Percentiles rank a stretch among this genome's conserved stretches.
phyloP scores from a whole-genome alignment of 1,284 basidiomycete genomes.

The Ceratobasidium sp. region DNA sequence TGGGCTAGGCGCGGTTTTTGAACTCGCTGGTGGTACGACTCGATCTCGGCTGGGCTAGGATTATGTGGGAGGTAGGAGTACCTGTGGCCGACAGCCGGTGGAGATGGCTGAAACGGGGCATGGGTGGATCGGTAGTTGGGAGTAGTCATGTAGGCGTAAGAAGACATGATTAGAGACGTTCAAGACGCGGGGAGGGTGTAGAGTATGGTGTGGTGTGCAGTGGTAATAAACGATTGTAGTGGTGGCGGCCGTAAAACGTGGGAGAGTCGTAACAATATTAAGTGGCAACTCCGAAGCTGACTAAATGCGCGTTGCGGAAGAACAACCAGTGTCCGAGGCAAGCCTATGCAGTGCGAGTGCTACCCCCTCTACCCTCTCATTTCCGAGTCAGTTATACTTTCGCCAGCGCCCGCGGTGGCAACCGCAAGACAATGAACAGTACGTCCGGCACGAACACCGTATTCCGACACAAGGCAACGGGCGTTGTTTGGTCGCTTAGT shows the following conservation, averaged over 20 bases:
- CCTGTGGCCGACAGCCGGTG: conserved; percentile 4
- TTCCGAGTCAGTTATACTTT: neutral
- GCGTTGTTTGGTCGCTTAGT: conserved; percentile 27
- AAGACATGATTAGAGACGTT: conserved; percentile 41
- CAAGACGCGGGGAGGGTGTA: neutral
- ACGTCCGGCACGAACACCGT: neutral
- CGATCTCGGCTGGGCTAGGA: conserved; percentile 1
- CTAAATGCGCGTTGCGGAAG: conserved; percentile 1
- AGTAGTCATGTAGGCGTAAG: conserved; percentile 44
- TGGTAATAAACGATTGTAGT: neutral
- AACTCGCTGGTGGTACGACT: conserved; percentile 12
- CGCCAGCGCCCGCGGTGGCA: neutral
- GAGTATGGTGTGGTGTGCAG: neutral
- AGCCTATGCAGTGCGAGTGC: conserved; percentile 17
- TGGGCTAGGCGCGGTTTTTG: neutral
- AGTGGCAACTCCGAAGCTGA: conserved; percentile 12
- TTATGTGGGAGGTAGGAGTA: conserved; percentile 27
- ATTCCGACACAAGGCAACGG: conserved; percentile 3
- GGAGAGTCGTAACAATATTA: neutral
- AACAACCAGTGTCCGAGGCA: conserved; percentile 25
- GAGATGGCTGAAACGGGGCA: neutral
- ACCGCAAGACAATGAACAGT: conserved; percentile 2
- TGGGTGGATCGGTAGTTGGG: conserved; percentile 16
- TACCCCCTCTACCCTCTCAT: conserved; percentile 6
- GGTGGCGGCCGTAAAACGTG: neutral